Conservation (phyloP, 2,329 filamentous ascomycete species). For the Penicillium sp. region DNA sequence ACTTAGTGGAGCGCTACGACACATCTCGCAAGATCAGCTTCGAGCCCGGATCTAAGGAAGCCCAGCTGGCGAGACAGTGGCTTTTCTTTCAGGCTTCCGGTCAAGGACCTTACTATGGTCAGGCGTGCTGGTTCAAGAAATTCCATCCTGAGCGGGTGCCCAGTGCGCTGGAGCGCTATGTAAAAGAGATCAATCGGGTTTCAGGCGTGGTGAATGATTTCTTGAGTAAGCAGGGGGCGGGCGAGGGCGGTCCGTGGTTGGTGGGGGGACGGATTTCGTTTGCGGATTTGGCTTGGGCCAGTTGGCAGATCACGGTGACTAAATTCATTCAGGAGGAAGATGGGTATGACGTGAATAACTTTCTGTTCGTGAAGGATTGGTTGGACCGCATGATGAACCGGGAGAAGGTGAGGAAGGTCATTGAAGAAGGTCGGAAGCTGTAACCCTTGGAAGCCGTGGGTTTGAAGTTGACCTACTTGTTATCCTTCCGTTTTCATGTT, state of each 20-base stretch:
- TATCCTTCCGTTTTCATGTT: too few species aligned
- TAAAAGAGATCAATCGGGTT: not conserved
- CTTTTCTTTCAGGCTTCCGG: conserved; percentile 48
- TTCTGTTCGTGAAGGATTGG: conserved; percentile 11
- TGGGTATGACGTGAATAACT: conserved; percentile 5
- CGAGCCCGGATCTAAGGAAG: conserved; percentile 34
- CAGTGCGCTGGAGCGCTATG: not conserved
- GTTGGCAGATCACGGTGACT: not conserved
- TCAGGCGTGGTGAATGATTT: not conserved
- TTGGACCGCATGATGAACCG: conserved; percentile 13
- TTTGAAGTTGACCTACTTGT: not conserved
- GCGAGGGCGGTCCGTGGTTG: not conserved
- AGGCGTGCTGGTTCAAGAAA: conserved; percentile 44
- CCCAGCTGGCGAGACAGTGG: conserved; percentile 45
- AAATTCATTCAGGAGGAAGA: conserved; percentile 3
- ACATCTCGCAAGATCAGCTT: not conserved
- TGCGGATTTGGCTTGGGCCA: not conserved
- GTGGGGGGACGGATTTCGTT: not conserved
- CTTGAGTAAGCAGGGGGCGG: not conserved
- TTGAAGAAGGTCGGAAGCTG: not conserved
- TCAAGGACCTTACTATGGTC: conserved; percentile 53
- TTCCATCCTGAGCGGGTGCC: conserved; percentile 36
- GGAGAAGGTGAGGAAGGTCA: conserved; percentile 5
- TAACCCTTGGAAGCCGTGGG: not conserved
- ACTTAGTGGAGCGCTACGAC: not conserved